Evolutionary conservation across 495 filamentous ascomycete genomes (phyloP).

Genomic region (Cairneyella variabilis): DNA sequence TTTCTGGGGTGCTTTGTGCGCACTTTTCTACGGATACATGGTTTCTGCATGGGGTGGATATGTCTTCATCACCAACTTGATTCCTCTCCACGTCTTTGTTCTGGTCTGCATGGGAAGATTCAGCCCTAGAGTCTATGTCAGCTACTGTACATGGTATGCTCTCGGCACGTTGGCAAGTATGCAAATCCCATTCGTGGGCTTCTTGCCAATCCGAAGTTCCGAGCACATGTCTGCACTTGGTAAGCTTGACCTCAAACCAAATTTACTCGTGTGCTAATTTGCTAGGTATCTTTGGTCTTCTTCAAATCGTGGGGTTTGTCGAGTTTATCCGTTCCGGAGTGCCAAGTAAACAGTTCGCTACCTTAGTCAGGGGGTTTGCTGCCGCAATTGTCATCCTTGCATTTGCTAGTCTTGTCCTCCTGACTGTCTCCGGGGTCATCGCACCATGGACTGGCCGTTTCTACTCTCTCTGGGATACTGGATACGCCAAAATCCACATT

Average conservation of each 20-base stretch:
- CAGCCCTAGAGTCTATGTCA: slow-evolving; percentile 89
- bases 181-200: slow-evolving; percentile 99
- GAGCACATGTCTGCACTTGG: slow-evolving; percentile 98
- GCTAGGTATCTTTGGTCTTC: slow-evolving; percentile 86
- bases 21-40: slow-evolving; percentile 99
- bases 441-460: slow-evolving; percentile 98
- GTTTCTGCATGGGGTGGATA: slow-evolving; percentile 99
- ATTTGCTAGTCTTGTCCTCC: slow-evolving; percentile 68
- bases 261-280: slow-evolving; percentile 29
- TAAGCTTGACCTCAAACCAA: slow-evolving; percentile 38
- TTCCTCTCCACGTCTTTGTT: slow-evolving; percentile 94
- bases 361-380: slow-evolving; percentile 72
- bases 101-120: slow-evolving; percentile 96
- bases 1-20: slow-evolving; percentile 92
- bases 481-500: slow-evolving; percentile 99
- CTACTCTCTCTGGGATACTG: slow-evolving; percentile 99
- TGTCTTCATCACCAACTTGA: slow-evolving; percentile 98
- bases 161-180: slow-evolving; percentile 96
- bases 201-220: slow-evolving; percentile 91
- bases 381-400: slow-evolving; percentile 69
- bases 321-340: slow-evolving; percentile 85
- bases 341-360: slow-evolving; percentile 91
- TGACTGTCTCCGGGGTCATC: slow-evolving; percentile 85
- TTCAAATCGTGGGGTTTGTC: slow-evolving; percentile 91
- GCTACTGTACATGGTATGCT: slow-evolving; percentile 97